A percentile compares a stretch with the other conserved stretches of the same genome.
phyloP scores from a whole-genome alignment of 1,284 basidiomycete genomes.

The Puccinia novopanici region DNA sequence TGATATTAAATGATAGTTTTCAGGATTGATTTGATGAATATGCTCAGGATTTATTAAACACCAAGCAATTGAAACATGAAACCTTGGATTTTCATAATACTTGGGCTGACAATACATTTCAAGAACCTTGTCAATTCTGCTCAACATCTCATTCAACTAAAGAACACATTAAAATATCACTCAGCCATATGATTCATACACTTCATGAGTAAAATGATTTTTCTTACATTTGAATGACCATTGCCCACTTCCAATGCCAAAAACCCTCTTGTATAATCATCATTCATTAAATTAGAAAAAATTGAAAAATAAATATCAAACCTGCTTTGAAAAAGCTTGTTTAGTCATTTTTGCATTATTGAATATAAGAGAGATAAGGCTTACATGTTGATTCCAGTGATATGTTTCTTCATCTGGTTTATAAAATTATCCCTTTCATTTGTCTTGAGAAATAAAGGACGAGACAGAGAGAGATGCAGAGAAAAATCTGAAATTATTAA shows the following conservation, averaged over 20 bases:
- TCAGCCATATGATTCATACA: not conserved
- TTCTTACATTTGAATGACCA: conserved; percentile 25
- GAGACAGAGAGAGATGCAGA: not conserved
- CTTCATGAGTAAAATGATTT: not conserved
- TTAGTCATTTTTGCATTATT: not conserved
- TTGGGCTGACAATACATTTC: not conserved
- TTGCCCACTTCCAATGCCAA: conserved; percentile 38
- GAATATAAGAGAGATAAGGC: not conserved
- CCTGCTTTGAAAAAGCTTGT: not conserved
- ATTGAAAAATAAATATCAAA: conserved; percentile 32
- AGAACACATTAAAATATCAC: not conserved
- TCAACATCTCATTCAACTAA: not conserved
- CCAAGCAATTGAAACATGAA: conserved; percentile 27
- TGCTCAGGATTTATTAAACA: conserved; percentile 2
- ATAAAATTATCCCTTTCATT: conserved; percentile 16
- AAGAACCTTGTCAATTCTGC: not conserved
- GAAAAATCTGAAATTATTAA: not conserved
- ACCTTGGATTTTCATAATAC: conserved; percentile 9
- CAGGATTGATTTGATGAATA: not conserved
- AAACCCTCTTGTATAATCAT: conserved; percentile 19
- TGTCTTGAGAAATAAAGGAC: conserved; percentile 6
- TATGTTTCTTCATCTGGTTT: not conserved
- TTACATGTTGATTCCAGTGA: not conserved
- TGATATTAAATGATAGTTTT: not conserved
- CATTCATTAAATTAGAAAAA: conserved; percentile 24